These are phyloP conservation scores for Chaetomium strumarium DNA, from an alignment of 2,329 filamentous ascomycete species.

Conservation along the genomic window DNA sequence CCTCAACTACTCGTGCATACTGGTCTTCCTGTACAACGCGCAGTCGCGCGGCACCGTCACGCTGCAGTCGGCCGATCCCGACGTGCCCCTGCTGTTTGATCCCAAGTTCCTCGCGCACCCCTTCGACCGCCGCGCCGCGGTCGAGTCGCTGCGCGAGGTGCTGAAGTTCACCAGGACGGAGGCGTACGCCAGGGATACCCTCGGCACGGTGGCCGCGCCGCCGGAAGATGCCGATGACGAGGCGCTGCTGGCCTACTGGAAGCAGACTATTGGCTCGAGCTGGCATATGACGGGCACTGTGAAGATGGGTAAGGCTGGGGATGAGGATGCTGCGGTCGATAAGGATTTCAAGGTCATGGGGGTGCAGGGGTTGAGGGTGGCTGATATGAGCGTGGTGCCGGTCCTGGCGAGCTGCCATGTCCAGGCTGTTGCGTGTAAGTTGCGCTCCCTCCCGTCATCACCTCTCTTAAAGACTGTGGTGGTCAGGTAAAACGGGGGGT, in stretches of 20 bases:
- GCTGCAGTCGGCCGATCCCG: slow-evolving; percentile 47
- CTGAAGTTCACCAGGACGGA: slow-evolving; percentile 38
- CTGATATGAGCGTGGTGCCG: slow-evolving; percentile 47
- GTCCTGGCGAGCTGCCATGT: slow-evolving; percentile 46
- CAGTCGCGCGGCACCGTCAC: slow-evolving; percentile 47
- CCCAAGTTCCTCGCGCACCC: slow-evolving; percentile 47
- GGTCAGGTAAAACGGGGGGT: too few relatives aligned
- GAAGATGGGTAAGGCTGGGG: slow-evolving; percentile 47
- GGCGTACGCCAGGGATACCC: slow-evolving; percentile 39
- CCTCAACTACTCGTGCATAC: slow-evolving; percentile 38
- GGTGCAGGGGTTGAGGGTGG: slow-evolving; percentile 42
- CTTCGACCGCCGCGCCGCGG: slow-evolving; percentile 47
- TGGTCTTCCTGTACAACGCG: slow-evolving; percentile 47
- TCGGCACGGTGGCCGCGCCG: slow-evolving; percentile 38
- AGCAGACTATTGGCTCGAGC: slow-evolving; percentile 37
- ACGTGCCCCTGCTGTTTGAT: slow-evolving; percentile 46
- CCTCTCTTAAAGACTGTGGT: too few relatives aligned
- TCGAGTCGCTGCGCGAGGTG: slow-evolving; percentile 43
- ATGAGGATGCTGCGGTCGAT: slow-evolving; percentile 43
- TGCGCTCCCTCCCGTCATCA: too few relatives aligned
- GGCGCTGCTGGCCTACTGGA: slow-evolving; percentile 44
- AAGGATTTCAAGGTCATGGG: slow-evolving; percentile 43
- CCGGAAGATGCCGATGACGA: slow-evolving; percentile 46
- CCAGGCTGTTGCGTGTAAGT: slow-evolving; percentile 43
- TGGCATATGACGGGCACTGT: slow-evolving; percentile 54